Evolutionary conservation across 345 rosid species (phyloP).

Genomic region (Eucalyptus coolabah): DNA sequence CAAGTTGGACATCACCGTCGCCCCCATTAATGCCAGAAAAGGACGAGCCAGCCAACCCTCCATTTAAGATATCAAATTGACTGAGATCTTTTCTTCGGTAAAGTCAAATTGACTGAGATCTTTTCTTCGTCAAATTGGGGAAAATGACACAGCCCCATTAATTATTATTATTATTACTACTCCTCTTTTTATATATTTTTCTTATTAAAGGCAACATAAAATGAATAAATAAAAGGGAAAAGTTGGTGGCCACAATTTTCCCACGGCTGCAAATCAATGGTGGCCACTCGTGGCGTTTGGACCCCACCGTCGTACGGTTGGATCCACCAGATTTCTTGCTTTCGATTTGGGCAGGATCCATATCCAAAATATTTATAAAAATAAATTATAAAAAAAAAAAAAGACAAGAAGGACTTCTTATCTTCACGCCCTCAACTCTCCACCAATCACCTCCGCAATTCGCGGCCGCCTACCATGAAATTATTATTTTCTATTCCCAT

Average conservation of each 20-base stretch:
- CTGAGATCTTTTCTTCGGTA: background rate
- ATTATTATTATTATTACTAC: background rate
- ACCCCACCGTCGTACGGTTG: background rate
- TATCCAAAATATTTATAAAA: background rate
- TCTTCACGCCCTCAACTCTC: background rate
- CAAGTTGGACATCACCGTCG: background rate
- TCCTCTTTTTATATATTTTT: background rate
- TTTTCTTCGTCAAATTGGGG: background rate
- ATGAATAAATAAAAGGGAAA: background rate
- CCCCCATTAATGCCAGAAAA: background rate
- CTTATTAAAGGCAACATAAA: background rate
- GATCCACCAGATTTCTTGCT: background rate
- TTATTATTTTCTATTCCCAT: background rate
- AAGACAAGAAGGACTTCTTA: background rate
- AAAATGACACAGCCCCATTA: background rate
- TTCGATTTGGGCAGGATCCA: background rate
- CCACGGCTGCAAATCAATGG: background rate
- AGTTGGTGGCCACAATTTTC: background rate
- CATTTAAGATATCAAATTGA: background rate
- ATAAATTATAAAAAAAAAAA: background rate
- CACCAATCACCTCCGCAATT: background rate
- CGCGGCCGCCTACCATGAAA: background rate
- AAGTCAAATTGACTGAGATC: background rate
- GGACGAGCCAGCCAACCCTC: background rate
- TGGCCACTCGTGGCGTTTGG: background rate